Evolutionary conservation across 2,329 filamentous ascomycete genomes (phyloP).

Genomic region (Mollisiaceae sp.): DNA sequence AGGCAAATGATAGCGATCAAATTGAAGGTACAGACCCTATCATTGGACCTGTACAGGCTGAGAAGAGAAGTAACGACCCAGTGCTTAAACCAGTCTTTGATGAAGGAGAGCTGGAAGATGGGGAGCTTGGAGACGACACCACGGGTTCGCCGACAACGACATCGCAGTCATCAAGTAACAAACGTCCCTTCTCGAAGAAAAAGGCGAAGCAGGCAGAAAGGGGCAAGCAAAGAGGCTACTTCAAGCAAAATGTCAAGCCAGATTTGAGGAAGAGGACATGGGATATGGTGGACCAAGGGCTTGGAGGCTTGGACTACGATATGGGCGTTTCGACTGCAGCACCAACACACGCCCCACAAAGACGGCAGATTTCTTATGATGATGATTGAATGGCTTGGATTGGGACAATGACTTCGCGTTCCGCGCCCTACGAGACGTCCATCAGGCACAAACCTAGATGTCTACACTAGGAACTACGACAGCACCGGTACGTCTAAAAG

Average conservation of each 20-base stretch:
- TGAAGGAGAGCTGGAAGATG: constrained; percentile 26
- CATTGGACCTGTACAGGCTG: background rate
- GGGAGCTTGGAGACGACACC: constrained; percentile 27
- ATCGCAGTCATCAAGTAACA: constrained; percentile 12
- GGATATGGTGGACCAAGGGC: constrained; percentile 67
- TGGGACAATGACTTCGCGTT: background rate
- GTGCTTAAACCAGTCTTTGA: constrained; percentile 10
- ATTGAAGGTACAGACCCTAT: background rate
- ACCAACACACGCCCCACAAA: constrained; percentile 44
- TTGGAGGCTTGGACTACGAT: constrained; percentile 66
- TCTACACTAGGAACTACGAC: background rate
- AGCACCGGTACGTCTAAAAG: constrained; percentile 6
- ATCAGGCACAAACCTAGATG: background rate
- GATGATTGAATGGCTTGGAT: constrained; percentile 46
- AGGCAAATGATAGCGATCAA: constrained; percentile 20
- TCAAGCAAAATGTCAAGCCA: constrained; percentile 54
- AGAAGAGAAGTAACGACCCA: background rate
- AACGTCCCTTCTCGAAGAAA: constrained; percentile 27
- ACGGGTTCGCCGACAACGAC: constrained; percentile 20
- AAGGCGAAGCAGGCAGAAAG: constrained; percentile 33
- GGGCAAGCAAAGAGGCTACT: constrained; percentile 39
- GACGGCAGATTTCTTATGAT: constrained; percentile 55
- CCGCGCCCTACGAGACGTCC: too few species aligned
- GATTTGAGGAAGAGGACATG: constrained; percentile 70
- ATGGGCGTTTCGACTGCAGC: constrained; percentile 41